Evolutionary conservation across 2,329 filamentous ascomycete genomes (phyloP), one percentile per base, ranked within the genome.

Genomic region (Zasmidium citrigriseum): DNA sequence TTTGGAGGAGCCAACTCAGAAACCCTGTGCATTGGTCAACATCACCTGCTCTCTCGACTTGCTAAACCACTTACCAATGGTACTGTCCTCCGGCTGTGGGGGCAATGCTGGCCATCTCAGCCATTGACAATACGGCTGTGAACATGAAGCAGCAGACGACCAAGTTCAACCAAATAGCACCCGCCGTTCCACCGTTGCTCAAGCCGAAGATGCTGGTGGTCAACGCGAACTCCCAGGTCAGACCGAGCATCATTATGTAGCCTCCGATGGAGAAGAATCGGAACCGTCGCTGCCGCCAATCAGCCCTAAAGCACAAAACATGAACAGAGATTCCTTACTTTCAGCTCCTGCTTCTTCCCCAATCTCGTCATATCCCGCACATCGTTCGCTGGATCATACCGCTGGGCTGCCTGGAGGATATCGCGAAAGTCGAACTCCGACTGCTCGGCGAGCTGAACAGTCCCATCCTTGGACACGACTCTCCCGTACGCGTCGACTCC

Each of bases 1-100:
- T 55, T 55, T 3, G 60, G 63, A 16, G 67, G 69, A 1, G 66
- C 62, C 44, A 70, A 68, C 47, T 70, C 68, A 12, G 61, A 65
- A 41, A 41, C 34, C 34, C 34, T 41, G 34, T 16, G 18, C 14
- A 16, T 4, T 9, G 34, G 34, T 41, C 34, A 41, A 41, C 14
- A 41, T 41, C 34, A 41, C 34, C 18, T n/a, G 34, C 14, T 7
- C 12, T 16, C 34, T n/a, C n/a, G n/a, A n/a, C 18, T 4, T 9
- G 12, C 34, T 11, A n/a, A 4, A 41, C 7, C 34, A 9, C 18
- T n/a, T 41, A 41, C 34, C 34, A 41, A n/a, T 41, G 34, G 14
- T 41, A 41, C 14, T 41, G 64, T 12, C 63, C 66, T n/a, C 64
- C 60, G 34, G 64, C 63, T 9, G 64, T 65, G 2, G 64, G 60